Base-by-base conservation (phyloP, 805 yeast species). In the Millerago galiae region DNA sequence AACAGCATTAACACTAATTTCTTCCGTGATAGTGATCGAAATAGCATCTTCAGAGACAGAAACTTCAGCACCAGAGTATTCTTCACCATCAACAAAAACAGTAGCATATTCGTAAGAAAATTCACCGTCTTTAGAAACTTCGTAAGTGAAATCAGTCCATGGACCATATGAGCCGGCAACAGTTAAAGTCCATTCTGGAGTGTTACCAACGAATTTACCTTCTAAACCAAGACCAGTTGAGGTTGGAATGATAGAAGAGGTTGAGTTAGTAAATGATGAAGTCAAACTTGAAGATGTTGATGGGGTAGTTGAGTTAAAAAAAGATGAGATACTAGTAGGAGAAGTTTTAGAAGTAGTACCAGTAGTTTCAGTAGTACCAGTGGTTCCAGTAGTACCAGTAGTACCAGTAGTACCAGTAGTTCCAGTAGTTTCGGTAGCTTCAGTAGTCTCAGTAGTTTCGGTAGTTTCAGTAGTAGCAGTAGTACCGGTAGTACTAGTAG, bases 1-100 rank as follows among this genome's bases (percentile, higher is more conserved):
- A 34, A 43, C 46, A 31, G 41, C 46, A 36, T 45, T 50, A 45
- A 51, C 53, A 17, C 44, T 47, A 41, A 48, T 40, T 10, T 29
- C 15, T 7, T 8, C 21, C 2, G 17, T 29, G 17, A 39, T 30
- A 5, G 10, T 16, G 27, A 35, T 32, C 10, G 28, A 17, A 12
- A 27, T 11, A 10, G 38, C 34, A 13, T 31, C 29, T 5, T 37
- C 37, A 26, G 37, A 30, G 21, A 34, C 13, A 9, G 32, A 10
- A 14, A 28, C 17, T 13, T 30, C 32, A 21, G 41, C 29, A 14
- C n/a, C 33, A 21, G 38, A 11, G 7, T 25, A 35, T 8, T 12
- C 15, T 11, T n/a, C 25, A 43, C 48, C 55, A 35, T 41, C 41
- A 21, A 46, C 46, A 12, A 34, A 32, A 11, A 40, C 40, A 26